Percentiles rank a stretch among this genome's conserved stretches.
These are phyloP conservation scores for Thermochaetoides dissita DNA, from an alignment of 2,329 filamentous ascomycete genomes.

Conservation along the genomic window DNA sequence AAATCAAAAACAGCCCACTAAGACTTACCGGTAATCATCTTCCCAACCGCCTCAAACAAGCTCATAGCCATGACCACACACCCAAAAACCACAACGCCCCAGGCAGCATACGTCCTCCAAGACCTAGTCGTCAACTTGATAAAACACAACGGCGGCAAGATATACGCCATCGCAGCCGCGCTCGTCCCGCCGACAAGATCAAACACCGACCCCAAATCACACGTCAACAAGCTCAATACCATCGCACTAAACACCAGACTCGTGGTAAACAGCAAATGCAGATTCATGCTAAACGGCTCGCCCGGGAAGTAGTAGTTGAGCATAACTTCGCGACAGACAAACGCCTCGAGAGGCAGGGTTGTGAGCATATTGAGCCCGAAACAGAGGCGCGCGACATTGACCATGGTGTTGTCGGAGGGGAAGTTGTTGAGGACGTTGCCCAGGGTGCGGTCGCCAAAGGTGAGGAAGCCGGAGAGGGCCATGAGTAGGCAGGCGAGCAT, in stretches of 20 bases:
- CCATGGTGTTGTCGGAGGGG: conserved; percentile 74
- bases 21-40: conserved; percentile 18
- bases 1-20: background rate
- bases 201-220: conserved; percentile 86
- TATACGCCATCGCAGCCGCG: conserved; percentile 87
- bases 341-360: conserved; percentile 87
- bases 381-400: conserved; percentile 86
- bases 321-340: conserved; percentile 96
- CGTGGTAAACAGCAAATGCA: conserved; percentile 79
- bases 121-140: conserved; percentile 69
- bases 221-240: conserved; percentile 67
- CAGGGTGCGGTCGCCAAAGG: conserved; percentile 79
- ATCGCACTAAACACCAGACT: conserved; percentile 68
- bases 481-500: conserved; percentile 84
- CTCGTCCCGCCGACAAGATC: conserved; percentile 92
- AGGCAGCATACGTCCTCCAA: conserved; percentile 20
- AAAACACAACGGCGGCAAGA: conserved; percentile 86
- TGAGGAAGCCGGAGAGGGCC: conserved; percentile 79
- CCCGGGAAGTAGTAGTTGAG: conserved; percentile 61
- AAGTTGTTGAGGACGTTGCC: conserved; percentile 99
- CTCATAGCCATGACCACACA: conserved; percentile 20
- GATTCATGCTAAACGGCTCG: conserved; percentile 65
- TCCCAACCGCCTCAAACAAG: conserved; percentile 17
- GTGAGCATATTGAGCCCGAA: conserved; percentile 99
- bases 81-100: conserved; percentile 18